These are phyloP conservation scores for Phyllosticta paracitricarpa DNA, from an alignment of 2,329 filamentous ascomycete genomes.

Conservation along the genomic window DNA sequence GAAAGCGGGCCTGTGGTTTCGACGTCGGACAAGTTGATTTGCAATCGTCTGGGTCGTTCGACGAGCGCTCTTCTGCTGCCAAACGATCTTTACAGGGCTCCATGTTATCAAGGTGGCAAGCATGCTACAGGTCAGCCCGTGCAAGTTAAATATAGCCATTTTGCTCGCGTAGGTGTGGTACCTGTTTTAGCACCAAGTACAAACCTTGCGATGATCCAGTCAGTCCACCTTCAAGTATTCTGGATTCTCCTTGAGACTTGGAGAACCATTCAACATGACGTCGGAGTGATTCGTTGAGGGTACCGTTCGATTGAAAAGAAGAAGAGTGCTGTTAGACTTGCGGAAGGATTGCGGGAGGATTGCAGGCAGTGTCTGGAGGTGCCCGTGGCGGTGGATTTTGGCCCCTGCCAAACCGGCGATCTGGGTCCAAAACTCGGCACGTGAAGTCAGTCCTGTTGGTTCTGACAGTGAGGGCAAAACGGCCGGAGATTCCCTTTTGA, in stretches of 20 bases:
- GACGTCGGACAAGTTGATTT: not conserved
- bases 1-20: not conserved
- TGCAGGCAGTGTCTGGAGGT: not conserved
- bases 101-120: not conserved
- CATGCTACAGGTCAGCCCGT: not conserved
- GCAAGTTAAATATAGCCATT: not conserved
- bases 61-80: not conserved
- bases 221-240: not conserved
- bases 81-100: not conserved
- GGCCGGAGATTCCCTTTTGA: not conserved
- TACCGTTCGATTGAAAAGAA: not conserved
- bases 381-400: not conserved
- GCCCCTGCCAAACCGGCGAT: not conserved
- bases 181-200: not conserved
- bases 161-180: not conserved
- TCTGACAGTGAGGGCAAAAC: not conserved
- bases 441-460: not conserved
- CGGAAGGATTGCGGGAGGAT: not conserved
- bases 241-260: not conserved
- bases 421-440: not conserved
- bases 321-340: not conserved
- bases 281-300: not conserved
- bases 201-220: not conserved
- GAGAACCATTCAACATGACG: not conserved
- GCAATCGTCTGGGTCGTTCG: not conserved